Conservation (phyloP, 176 grass and related monocot genomes). For the Musa troglodytarum region DNA sequence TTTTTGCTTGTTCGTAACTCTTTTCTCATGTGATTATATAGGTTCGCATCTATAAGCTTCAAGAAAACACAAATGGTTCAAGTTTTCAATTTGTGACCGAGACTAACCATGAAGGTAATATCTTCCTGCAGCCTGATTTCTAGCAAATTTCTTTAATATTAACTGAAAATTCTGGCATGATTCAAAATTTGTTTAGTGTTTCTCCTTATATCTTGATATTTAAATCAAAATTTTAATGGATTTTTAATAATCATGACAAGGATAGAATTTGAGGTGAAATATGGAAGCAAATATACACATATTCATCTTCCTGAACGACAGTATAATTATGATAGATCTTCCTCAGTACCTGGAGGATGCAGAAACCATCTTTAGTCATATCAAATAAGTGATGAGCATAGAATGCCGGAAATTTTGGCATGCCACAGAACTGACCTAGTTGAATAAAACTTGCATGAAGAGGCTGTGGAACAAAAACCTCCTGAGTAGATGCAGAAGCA, state of each 20-base stretch:
- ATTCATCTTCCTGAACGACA: not conserved
- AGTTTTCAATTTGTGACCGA: slow-evolving; percentile 64
- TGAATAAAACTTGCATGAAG: too few species aligned
- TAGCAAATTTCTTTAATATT: slow-evolving; percentile 1
- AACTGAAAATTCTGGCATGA: not conserved
- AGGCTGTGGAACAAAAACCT: not conserved
- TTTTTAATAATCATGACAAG: not conserved
- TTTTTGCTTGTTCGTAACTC: not conserved
- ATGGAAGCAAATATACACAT: not conserved
- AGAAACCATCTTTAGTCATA: not conserved
- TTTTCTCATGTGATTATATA: slow-evolving; percentile 31
- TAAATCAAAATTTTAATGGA: not conserved
- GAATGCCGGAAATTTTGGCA: too few species aligned
- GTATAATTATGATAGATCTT: not conserved
- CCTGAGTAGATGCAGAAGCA: not conserved
- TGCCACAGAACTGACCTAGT: too few species aligned
- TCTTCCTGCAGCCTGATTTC: slow-evolving; percentile 8
- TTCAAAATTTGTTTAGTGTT: not conserved
- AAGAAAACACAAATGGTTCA: slow-evolving; percentile 50
- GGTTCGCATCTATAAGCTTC: slow-evolving; percentile 82
- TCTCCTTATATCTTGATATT: not conserved
- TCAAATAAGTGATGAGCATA: not conserved
- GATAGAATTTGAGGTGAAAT: not conserved
- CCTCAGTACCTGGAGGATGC: not conserved
- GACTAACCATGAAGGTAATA: slow-evolving; percentile 77